Evolutionary conservation across 2,329 filamentous ascomycete genomes (phyloP).

Genomic region (Pleomassaria siparia): DNA sequence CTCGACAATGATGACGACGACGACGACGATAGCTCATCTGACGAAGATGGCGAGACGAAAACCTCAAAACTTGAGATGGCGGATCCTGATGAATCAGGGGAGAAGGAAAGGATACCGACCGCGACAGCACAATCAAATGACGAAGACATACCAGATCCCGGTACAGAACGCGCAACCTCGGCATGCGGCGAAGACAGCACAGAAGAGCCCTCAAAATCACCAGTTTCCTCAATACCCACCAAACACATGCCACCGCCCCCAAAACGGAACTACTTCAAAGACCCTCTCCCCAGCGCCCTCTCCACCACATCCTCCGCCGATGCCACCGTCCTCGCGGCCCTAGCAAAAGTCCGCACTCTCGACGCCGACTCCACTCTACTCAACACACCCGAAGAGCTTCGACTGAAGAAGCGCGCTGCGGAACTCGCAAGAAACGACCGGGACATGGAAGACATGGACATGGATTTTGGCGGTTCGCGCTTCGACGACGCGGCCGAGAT

Average conservation of each 20-base stretch:
- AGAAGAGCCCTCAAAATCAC: neutral
- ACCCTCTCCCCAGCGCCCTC: conserved; percentile 23
- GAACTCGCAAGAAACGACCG: conserved; percentile 73
- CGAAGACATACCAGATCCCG: conserved; percentile 8
- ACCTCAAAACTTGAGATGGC: neutral
- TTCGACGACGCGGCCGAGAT: conserved; percentile 87
- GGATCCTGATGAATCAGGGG: conserved; percentile 5
- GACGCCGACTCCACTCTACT: conserved; percentile 50
- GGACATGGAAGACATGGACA: conserved; percentile 87
- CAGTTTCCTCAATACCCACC: conserved; percentile 4
- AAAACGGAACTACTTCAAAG: conserved; percentile 43
- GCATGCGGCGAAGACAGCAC: neutral
- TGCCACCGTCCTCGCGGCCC: conserved; percentile 76
- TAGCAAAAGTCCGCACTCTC: conserved; percentile 71
- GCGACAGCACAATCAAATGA: neutral
- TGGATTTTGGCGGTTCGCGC: conserved; percentile 88
- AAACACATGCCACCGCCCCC: conserved; percentile 12
- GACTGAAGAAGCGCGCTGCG: conserved; percentile 62
- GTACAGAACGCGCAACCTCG: neutral
- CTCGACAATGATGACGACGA: conserved; percentile 53
- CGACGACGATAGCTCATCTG: conserved; percentile 44
- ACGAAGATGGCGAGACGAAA: conserved; percentile 36
- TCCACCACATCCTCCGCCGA: conserved; percentile 58
- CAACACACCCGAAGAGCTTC: conserved; percentile 63
- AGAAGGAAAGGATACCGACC: conserved; percentile 6